Percentiles rank a stretch among this genome's conserved stretches.
phyloP scores from a whole-genome alignment of 2,329 filamentous ascomycete species.

The Fusarium solani-melongenae region DNA sequence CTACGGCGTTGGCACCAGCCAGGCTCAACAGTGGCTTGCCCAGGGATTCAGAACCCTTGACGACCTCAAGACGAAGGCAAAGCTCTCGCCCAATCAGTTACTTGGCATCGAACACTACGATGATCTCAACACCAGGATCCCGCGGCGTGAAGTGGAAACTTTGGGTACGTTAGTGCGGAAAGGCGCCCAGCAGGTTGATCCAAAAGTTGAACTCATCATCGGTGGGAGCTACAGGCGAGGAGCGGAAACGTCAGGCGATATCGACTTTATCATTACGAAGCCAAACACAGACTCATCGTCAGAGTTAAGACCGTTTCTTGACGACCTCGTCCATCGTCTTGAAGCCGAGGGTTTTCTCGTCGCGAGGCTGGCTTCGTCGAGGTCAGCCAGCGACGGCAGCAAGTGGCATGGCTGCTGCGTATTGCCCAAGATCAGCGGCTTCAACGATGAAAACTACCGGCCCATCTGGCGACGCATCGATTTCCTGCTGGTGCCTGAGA shows the following conservation, averaged over 20 bases:
- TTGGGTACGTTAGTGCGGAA: conserved; percentile 74
- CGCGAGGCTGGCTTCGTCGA: conserved; percentile 71
- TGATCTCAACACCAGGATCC: conserved; percentile 83
- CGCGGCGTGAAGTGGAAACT: conserved; percentile 77
- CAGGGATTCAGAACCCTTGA: conserved; percentile 79
- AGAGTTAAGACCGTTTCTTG: conserved; percentile 71
- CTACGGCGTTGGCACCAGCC: conserved; percentile 79
- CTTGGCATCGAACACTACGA: conserved; percentile 83
- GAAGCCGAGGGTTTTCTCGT: conserved; percentile 74
- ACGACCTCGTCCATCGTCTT: conserved; percentile 71
- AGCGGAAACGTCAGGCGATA: conserved; percentile 78
- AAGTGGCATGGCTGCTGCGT: conserved; percentile 92
- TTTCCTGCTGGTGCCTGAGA: conserved; percentile 82
- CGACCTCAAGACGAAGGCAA: conserved; percentile 72
- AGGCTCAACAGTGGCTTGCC: conserved; percentile 80
- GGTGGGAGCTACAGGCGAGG: conserved; percentile 89
- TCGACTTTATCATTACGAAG: conserved; percentile 87
- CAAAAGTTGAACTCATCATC: conserved; percentile 75
- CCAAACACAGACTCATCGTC: conserved; percentile 62
- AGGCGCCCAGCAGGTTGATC: conserved; percentile 70
- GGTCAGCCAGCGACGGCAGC: conserved; percentile 64
- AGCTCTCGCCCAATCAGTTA: conserved; percentile 75
- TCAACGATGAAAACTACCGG: conserved; percentile 48
- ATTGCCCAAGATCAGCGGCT: conserved; percentile 61
- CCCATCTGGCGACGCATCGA: conserved; percentile 84